A percentile compares a stretch with the other conserved stretches of the same genome.
Evolutionary conservation across 768 basidiomycete species (phyloP).

Genomic region (Podaxis sp.): DNA sequence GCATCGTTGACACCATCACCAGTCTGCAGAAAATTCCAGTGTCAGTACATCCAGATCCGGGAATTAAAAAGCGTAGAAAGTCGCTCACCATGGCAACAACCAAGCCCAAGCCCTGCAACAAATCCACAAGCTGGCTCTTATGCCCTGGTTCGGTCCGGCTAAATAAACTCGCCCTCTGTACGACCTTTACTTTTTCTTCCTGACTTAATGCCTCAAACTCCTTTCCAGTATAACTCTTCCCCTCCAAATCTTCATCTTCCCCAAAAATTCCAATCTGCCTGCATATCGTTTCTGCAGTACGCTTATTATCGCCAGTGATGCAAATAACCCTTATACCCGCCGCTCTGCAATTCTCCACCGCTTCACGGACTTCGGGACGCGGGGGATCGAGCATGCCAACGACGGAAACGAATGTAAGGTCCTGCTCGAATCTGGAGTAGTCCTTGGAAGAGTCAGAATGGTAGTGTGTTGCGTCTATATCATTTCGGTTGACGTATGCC

Average conservation of each 20-base stretch:
- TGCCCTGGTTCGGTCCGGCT: slow-evolving; percentile 92
- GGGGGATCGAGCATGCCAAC: slow-evolving; percentile 99
- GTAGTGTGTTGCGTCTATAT: slow-evolving; percentile 79
- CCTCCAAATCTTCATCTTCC: slow-evolving; percentile 81
- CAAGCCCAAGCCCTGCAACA: slow-evolving; percentile 85
- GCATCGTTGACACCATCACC: slow-evolving; percentile 99
- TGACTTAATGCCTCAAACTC: slow-evolving; percentile 81
- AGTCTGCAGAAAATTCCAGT: slow-evolving; percentile 43
- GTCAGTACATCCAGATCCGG: neutral
- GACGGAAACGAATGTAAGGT: slow-evolving; percentile 91
- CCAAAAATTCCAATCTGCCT: slow-evolving; percentile 93
- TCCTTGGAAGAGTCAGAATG: slow-evolving; percentile 72
- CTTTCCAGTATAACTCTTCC: slow-evolving; percentile 92
- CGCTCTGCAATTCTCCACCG: slow-evolving; percentile 85
- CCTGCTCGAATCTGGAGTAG: slow-evolving; percentile 86
- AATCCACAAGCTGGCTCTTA: slow-evolving; percentile 91
- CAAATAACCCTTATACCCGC: slow-evolving; percentile 96
- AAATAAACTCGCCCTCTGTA: slow-evolving; percentile 86
- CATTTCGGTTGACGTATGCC: slow-evolving; percentile 77
- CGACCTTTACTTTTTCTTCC: slow-evolving; percentile 81
- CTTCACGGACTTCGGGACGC: slow-evolving; percentile 84
- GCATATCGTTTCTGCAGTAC: slow-evolving; percentile 96
- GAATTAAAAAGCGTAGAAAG: neutral
- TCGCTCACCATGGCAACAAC: slow-evolving; percentile 88
- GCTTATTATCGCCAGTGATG: slow-evolving; percentile 97